Evolutionary conservation across 202 grass and related monocot species (phyloP).

Genomic region (Musa balbisiana): DNA sequence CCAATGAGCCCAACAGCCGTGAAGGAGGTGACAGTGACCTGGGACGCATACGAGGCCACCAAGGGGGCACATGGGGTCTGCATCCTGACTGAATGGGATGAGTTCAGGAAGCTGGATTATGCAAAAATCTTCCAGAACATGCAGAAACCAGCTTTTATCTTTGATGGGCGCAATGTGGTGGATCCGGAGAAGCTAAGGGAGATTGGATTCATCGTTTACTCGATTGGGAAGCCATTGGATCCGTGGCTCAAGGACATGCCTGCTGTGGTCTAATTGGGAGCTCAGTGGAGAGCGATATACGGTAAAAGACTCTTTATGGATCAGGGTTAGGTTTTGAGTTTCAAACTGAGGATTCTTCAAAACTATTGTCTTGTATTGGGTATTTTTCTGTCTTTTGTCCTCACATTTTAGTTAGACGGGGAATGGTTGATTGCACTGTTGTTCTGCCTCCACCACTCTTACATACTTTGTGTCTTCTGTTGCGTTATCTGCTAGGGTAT

Average conservation of each 20-base stretch:
- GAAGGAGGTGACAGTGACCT: slow-evolving; percentile 41
- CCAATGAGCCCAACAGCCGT: slow-evolving; percentile 39
- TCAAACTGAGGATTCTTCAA: too few relatives aligned
- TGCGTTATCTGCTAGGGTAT: too few relatives aligned
- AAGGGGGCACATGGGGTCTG: slow-evolving; percentile 48
- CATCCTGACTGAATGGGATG: slow-evolving; percentile 59
- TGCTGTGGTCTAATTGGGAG: neutral
- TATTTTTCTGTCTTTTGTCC: too few relatives aligned
- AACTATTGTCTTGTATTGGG: too few relatives aligned
- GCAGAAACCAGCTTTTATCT: slow-evolving; percentile 53
- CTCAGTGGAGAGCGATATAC: too few relatives aligned
- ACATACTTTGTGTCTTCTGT: too few relatives aligned
- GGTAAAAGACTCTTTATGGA: too few relatives aligned
- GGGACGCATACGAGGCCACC: slow-evolving; percentile 45
- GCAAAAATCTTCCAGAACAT: slow-evolving; percentile 40
- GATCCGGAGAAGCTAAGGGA: slow-evolving; percentile 57
- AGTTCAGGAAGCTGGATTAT: slow-evolving; percentile 54
- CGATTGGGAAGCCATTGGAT: slow-evolving; percentile 12
- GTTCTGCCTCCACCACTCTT: too few relatives aligned
- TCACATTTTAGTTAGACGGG: too few relatives aligned
- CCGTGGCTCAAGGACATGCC: neutral
- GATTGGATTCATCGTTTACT: slow-evolving; percentile 88
- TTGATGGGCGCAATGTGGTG: slow-evolving; percentile 44
- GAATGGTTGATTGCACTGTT: too few relatives aligned
- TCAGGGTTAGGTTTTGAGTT: too few relatives aligned